A percentile compares a stretch with the other conserved stretches of the same genome.
These are phyloP conservation scores for Nephelium lappaceum DNA, from an alignment of 345 rosid genomes.

Conservation along the genomic window DNA sequence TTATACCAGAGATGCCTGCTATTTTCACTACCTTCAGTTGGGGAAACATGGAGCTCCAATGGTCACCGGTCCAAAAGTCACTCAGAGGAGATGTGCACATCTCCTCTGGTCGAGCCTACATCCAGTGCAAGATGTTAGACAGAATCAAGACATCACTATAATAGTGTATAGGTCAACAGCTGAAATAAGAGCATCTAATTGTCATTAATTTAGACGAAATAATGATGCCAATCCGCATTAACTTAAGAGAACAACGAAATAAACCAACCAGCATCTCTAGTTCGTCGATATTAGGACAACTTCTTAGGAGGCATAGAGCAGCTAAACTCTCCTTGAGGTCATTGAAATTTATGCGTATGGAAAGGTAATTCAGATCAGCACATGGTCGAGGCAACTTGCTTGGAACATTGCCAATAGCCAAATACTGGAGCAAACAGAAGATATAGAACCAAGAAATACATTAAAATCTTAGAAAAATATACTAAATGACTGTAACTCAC, in stretches of 20 bases:
- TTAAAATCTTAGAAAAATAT: conserved; percentile 17
- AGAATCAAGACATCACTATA: not conserved
- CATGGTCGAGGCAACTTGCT: conserved; percentile 53
- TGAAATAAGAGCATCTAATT: not conserved
- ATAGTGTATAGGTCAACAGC: not conserved
- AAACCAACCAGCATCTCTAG: conserved; percentile 60
- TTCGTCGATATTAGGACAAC: conserved; percentile 67
- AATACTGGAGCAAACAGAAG: conserved; percentile 46
- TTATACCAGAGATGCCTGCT: conserved; percentile 44
- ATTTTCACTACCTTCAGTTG: conserved; percentile 53
- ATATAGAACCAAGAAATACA: conserved; percentile 6
- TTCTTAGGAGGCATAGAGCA: conserved; percentile 60
- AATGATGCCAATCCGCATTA: not conserved
- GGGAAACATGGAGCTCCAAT: conserved; percentile 46
- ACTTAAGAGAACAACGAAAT: not conserved
- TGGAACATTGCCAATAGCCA: conserved; percentile 59
- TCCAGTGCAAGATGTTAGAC: conserved; percentile 12
- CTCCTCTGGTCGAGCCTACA: conserved; percentile 62
- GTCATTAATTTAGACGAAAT: not conserved
- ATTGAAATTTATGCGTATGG: conserved; percentile 62
- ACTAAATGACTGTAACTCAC: not conserved
- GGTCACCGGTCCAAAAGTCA: conserved; percentile 49
- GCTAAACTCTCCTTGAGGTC: conserved; percentile 59
- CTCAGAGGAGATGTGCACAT: conserved; percentile 18
- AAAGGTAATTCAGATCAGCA: conserved; percentile 61